Evolutionary conservation across 176 grass and related monocot genomes (phyloP).

Genomic region (Zoysia pacifica): DNA sequence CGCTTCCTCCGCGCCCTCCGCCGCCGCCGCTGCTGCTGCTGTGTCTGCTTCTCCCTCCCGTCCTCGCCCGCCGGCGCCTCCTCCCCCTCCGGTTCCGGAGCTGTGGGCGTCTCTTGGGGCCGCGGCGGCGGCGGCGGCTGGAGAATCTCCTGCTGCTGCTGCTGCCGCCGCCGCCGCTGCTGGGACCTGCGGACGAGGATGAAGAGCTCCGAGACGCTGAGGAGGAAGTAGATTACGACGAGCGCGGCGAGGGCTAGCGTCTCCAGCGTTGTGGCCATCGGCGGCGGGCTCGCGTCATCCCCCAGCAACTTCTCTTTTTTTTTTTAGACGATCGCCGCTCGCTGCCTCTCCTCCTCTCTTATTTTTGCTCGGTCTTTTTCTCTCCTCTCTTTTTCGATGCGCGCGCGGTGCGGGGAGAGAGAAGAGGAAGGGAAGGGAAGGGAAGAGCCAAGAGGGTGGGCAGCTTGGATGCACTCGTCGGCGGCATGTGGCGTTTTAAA

Average conservation of each 20-base stretch:
- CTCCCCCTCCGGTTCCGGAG: neutral
- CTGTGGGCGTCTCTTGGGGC: neutral
- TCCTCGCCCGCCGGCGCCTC: neutral
- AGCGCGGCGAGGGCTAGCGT: constrained; percentile 23
- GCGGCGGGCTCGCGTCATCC: constrained; percentile 63
- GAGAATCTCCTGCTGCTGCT: neutral
- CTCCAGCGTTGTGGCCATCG: constrained; percentile 34
- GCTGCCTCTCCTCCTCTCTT: too few species aligned
- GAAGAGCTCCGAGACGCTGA: neutral
- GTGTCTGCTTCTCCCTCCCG: constrained; percentile 10
- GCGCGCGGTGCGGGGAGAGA: too few species aligned
- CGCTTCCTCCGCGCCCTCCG: constrained; percentile 55
- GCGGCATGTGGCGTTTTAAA: too few species aligned
- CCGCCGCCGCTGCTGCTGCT: constrained; percentile 40
- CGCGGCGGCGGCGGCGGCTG: neutral
- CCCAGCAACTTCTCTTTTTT: constrained; percentile 21
- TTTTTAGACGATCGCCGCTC: too few species aligned
- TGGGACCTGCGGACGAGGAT: neutral
- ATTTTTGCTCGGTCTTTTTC: too few species aligned
- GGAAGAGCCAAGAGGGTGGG: too few species aligned
- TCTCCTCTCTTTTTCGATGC: too few species aligned
- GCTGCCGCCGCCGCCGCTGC: neutral
- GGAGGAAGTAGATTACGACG: constrained; percentile 20
- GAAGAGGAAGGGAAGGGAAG: too few species aligned
- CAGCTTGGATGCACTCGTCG: too few species aligned